These are phyloP conservation scores for Hamigera avellanea DNA, from an alignment of 495 filamentous ascomycete genomes.

Conservation along the genomic window DNA sequence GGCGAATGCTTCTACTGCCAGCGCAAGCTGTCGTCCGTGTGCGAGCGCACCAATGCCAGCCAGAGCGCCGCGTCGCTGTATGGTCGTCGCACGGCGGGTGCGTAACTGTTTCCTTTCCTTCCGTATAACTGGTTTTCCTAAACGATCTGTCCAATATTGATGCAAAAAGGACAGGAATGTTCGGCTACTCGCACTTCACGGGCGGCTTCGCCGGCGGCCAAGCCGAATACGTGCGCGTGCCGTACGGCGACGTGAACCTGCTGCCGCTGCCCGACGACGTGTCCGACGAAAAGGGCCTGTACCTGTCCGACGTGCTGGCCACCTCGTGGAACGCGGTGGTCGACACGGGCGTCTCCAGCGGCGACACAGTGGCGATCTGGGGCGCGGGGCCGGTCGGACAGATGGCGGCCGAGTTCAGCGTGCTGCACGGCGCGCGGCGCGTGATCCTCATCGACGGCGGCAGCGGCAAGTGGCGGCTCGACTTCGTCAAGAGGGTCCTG, in stretches of 20 bases:
- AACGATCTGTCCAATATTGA: too few relatives aligned
- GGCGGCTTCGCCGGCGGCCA: conserved; percentile 87
- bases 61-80: conserved; percentile 61
- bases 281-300: conserved; percentile 79
- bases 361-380: conserved; percentile 70
- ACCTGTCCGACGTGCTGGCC: conserved; percentile 65
- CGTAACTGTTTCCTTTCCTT: too few relatives aligned
- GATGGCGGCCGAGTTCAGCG: conserved; percentile 63
- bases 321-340: conserved; percentile 78
- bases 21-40: conserved; percentile 62
- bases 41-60: conserved; percentile 71
- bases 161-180: conserved; percentile 32
- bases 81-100: conserved; percentile 60
- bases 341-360: conserved; percentile 69
- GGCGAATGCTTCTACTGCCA: conserved; percentile 65
- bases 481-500: conserved; percentile 50
- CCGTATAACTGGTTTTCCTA: too few relatives aligned
- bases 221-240: conserved; percentile 78
- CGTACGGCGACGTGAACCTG: conserved; percentile 69
- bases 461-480: conserved; percentile 47
- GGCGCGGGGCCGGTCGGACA: conserved; percentile 70
- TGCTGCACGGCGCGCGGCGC: conserved; percentile 58
- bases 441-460: conserved; percentile 77
- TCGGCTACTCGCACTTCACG: conserved; percentile 54
- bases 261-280: conserved; percentile 70